Base-by-base conservation (phyloP, 208 protist genomes). In the Phytomonas francai region DNA sequence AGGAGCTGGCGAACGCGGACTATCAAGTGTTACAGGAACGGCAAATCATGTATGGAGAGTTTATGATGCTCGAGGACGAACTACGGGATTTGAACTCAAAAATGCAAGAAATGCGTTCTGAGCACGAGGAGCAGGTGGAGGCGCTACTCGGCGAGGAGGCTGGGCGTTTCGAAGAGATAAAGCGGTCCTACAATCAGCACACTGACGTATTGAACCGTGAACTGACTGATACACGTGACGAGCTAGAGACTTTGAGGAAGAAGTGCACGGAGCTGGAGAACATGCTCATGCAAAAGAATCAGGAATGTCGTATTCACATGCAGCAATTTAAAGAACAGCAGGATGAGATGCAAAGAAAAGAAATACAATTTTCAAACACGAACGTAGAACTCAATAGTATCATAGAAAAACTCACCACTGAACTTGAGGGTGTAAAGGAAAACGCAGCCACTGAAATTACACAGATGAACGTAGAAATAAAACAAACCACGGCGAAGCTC, bases 121-220 rank as follows among this genome's bases (percentile, higher is more conserved):
- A 88, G 70, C 80, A 94, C 72, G 83, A 91, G 67, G 83, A 89
- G 63, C 72, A 79, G 29, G 72, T 88, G 12, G 87, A 93, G 76
- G 71, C 59, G 9, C 49, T 89, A 28, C 70, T 89, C 25, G 80
- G 73, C 51, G 86, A 88, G 63, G 82, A 89, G 66, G 51, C 74
- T 27, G 77, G 71, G 22, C 60, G 67, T 19, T 78, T 67, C 51
- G 80, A 78, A 25, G 76, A 79, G 29, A 74, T 85, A 58, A 72
- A 72, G 66, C 68, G 74, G 25, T 67, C 66, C 30, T 84, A 84
- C 64, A 77, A 70, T 45, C 69, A 74, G 71, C 56, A 71, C 31
- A 77, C 73, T 19, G 74, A 57, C 2, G 49, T 33, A 36, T 65
- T 80, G 42, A 32, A 65, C 59, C 67, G 42, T 51, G 30, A 70